Base-by-base conservation (phyloP, 202 grass and related monocot genomes). In the Schoenoplectus tabernaemontani region DNA sequence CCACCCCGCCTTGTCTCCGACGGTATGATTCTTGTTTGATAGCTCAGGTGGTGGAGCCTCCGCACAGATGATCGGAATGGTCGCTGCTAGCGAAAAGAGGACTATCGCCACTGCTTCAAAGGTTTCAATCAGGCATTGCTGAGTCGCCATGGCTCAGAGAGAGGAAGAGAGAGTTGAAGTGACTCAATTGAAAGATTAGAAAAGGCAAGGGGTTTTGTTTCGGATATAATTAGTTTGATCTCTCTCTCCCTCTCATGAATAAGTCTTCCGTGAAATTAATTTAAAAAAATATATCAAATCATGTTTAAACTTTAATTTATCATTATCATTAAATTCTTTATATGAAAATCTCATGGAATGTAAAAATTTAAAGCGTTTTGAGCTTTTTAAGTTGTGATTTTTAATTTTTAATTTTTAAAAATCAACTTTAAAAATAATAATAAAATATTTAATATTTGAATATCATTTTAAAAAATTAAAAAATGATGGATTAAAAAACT, bases 21-120 rank as follows among this genome's bases (percentile, higher is more conserved):
- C 94, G 1, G 94, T 97, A 84, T 89, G 87, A 66, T 97, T 97
- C 77, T 47, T 72, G 86, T 93, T 89, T 38, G 62, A 20, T 53
- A 79, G 81, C 47, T 78, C 62, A 11, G 64, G 72, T 2, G 85
- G 51, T 20, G 87, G 70, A 16, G 80, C 72, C 0, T 37, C 60
- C 4, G 75, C 62, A 1, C 34, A 26, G 64, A 26, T 64, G 0
- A 72, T 43, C 58, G 64, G 36, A 15, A 81, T 74, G 1, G n/a
- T 43, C 38, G 77, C 46, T n/a, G 67, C 76, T 32, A 83, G 2
- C 9, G 50, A 10, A 5, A 59, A 28, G 34, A 39, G 77, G 2
- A 41, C 61, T 5, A 30, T 63, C 39, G 67, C 33, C 15, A 54
- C 48, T 4, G 44, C 42, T 78, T 16, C 53, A 47, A 74, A 19